Base-by-base conservation (phyloP, 768 basidiomycete species). In the Podaxis sp. region DNA sequence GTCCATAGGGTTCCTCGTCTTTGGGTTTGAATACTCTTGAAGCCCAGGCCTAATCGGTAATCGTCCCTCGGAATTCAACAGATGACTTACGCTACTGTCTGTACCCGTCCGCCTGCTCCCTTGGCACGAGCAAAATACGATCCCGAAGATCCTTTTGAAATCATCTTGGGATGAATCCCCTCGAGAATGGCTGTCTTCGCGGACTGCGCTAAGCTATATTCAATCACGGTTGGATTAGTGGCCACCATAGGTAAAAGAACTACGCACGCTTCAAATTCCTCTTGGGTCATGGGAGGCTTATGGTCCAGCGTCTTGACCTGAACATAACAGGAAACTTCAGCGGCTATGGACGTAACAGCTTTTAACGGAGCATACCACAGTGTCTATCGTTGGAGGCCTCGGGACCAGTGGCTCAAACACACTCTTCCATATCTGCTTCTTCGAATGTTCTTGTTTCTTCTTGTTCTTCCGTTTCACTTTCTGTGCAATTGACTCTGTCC, bases 111-210 rank as follows among this genome's bases (percentile, higher is more conserved):
- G 13, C 92, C 89, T n/a, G 80, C 76, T 11, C 33, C 38, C 74
- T 89, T 93, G 1, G 88, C 85, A 62, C 92, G 85, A n/a, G 91
- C 93, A 74, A 96, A 96, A 75, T 96, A 96, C 52, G 91, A 93
- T 0, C 95, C 95, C 4, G 90, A 92, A 2, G 91, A 93, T 11
- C 95, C 95, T 69, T 94, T 95, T 4, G 84, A 75, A 55, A 96
- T 96, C 86, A 96, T 91, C 73, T 94, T 93, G 9, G 94, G 94
- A 68, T 96, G 93, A 48, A 93, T 82, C 12, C 92, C 93, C 24
- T 87, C 89, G 5, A 77, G 63, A 66, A 96, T 90, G 13, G 92
- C 90, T 63, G 74, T 80, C 69, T 82, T 85, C 15, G 92, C 86
- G 33, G 85, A 84, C 68, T 87, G 80, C 15, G 85, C 84, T 15